Percentiles rank a stretch among this genome's conserved stretches.
Conservation (phyloP, 73 alveolate species). For the Uronychia setigera region DNA sequence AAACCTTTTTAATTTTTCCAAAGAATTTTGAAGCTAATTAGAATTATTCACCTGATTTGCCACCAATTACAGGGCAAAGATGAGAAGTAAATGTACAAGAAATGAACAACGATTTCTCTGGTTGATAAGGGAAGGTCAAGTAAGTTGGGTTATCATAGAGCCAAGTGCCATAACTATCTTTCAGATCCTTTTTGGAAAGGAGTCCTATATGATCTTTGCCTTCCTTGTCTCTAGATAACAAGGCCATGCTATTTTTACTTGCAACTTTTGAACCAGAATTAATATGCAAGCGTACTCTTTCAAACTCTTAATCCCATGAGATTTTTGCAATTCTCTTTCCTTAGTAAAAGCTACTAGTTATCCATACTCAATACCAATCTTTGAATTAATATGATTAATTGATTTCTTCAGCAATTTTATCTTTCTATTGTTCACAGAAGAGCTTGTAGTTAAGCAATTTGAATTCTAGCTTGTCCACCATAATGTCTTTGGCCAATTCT, state of each 20-base stretch:
- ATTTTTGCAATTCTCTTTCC: not conserved
- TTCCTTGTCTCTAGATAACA: not conserved
- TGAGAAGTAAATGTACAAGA: no score
- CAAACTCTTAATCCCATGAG: not conserved
- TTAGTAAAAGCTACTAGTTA: not conserved
- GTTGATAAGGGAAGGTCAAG: not conserved
- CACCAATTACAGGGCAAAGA: no score
- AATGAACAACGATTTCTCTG: no score
- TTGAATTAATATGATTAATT: no score
- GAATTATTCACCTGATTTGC: no score
- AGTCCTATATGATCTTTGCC: not conserved
- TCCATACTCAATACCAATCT: no score
- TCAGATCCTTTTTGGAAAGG: not conserved
- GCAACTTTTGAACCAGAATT: no score
- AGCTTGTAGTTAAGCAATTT: not conserved
- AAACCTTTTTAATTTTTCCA: no score
- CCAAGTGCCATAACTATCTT: not conserved
- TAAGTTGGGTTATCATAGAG: not conserved
- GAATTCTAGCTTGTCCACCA: not conserved
- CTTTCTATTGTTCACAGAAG: no score
- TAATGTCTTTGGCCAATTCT: not conserved
- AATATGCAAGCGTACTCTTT: no score
- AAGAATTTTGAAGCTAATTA: no score
- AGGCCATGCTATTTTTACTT: not conserved
- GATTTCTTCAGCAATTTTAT: no score